A percentile compares a stretch with the other conserved stretches of the same genome.
Conservation (phyloP, 768 basidiomycete species). For the Gymnopilus dilepis region DNA sequence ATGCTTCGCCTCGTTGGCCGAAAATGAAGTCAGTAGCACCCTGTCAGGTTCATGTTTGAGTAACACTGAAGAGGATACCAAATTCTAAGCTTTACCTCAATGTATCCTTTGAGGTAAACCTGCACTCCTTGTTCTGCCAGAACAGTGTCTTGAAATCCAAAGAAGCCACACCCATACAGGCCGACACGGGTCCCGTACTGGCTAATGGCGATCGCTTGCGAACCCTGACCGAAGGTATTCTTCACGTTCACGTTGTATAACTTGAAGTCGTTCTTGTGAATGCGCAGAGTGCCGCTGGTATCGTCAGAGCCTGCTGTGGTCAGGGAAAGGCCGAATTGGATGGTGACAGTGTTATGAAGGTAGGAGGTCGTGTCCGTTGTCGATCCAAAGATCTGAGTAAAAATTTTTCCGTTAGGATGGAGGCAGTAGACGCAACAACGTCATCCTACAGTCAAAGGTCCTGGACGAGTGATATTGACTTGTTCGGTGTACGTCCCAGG, state of each 20-base stretch:
- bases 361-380: constrained; percentile 46
- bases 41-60: constrained; percentile 25
- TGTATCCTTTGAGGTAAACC: constrained; percentile 51
- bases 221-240: constrained; percentile 49
- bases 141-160: constrained; percentile 54
- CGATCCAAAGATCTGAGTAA: constrained; percentile 46
- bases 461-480: constrained; percentile 49
- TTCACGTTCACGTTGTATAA: constrained; percentile 57
- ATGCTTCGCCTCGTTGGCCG: constrained; percentile 48
- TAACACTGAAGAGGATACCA: background rate
- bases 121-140: constrained; percentile 52
- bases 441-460: constrained; percentile 43
- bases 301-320: constrained; percentile 49
- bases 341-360: constrained; percentile 43
- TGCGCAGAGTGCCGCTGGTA: constrained; percentile 51
- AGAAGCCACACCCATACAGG: constrained; percentile 51
- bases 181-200: constrained; percentile 53
- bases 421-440: background rate
- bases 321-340: constrained; percentile 42
- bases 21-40: constrained; percentile 59
- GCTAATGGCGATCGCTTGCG: constrained; percentile 55
- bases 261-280: constrained; percentile 52
- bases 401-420: background rate
- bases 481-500: constrained; percentile 51
- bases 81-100: constrained; percentile 39